Percentiles rank a stretch among this genome's conserved stretches.
phyloP scores from a whole-genome alignment of 2,329 filamentous ascomycete genomes.

The Clonostachys solani region DNA sequence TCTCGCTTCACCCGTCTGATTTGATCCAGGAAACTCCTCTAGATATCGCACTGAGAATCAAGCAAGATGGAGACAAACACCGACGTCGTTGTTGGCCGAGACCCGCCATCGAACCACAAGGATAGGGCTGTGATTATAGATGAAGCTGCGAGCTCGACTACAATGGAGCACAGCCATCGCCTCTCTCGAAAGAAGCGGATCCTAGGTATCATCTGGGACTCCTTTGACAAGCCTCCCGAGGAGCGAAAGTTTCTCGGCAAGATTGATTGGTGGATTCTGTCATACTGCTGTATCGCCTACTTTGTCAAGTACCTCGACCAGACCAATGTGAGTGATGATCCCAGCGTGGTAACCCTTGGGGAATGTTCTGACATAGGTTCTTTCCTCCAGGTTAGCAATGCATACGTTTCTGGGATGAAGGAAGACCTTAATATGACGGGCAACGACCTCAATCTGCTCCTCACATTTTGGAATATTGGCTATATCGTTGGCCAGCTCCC shows the following conservation, averaged over 20 bases:
- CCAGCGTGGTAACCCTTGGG: no score
- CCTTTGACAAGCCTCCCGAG: constrained; percentile 22
- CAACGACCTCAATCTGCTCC: constrained; percentile 48
- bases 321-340: constrained; percentile 12
- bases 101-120: not conserved
- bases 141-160: not conserved
- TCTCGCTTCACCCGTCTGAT: no score
- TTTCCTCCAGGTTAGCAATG: constrained; percentile 18
- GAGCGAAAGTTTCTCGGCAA: constrained; percentile 24
- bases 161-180: not conserved
- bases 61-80: not conserved
- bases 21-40: not conserved
- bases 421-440: constrained; percentile 44
- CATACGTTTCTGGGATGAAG: constrained; percentile 36
- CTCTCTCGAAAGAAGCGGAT: constrained; percentile 9
- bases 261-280: constrained; percentile 26
- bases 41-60: not conserved
- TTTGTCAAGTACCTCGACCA: constrained; percentile 29
- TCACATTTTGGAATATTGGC: constrained; percentile 50
- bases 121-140: not conserved
- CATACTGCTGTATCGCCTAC: constrained; percentile 25
- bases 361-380: not conserved
- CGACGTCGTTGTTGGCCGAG: not conserved
- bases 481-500: constrained; percentile 44
- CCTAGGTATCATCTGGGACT: constrained; percentile 20